These are phyloP conservation scores for Aureobasidium sp. DNA, from an alignment of 2,329 filamentous ascomycete genomes.

Conservation along the genomic window DNA sequence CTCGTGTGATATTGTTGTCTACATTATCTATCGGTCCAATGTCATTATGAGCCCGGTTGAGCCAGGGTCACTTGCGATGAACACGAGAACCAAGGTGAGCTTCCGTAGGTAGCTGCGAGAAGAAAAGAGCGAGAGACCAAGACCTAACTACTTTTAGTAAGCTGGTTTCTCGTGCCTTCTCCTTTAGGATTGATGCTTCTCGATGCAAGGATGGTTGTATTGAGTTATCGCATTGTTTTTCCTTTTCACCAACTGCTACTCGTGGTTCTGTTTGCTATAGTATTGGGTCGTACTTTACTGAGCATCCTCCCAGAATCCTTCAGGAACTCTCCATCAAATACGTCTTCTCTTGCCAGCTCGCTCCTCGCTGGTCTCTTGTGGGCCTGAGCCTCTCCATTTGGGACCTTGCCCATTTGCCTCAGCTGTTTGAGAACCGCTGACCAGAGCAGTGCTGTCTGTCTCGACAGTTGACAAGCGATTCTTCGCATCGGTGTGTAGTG, in stretches of 20 bases:
- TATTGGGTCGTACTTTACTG: neutral
- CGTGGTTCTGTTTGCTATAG: neutral
- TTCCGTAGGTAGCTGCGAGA: neutral
- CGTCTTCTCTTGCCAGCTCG: slow-evolving; percentile 10
- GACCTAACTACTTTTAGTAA: neutral
- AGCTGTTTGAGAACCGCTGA: neutral
- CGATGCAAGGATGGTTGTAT: neutral
- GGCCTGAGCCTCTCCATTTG: neutral
- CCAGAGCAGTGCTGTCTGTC: neutral
- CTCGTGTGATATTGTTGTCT: neutral
- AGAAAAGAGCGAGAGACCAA: neutral
- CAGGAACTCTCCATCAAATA: neutral
- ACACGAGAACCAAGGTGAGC: neutral
- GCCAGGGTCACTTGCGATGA: no score
- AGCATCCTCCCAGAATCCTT: neutral
- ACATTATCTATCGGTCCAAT: no score
- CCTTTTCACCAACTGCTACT: neutral
- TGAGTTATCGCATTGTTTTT: neutral
- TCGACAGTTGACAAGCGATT: neutral
- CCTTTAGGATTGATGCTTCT: neutral
- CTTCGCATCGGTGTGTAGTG: neutral
- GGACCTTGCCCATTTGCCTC: neutral
- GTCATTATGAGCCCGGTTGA: neutral
- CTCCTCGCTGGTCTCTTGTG: neutral
- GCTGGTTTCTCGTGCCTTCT: neutral